Evolutionary conservation across 2,329 filamentous ascomycete species (phyloP), one percentile per base, ranked within the genome.

Genomic region (Claviceps citrina): DNA sequence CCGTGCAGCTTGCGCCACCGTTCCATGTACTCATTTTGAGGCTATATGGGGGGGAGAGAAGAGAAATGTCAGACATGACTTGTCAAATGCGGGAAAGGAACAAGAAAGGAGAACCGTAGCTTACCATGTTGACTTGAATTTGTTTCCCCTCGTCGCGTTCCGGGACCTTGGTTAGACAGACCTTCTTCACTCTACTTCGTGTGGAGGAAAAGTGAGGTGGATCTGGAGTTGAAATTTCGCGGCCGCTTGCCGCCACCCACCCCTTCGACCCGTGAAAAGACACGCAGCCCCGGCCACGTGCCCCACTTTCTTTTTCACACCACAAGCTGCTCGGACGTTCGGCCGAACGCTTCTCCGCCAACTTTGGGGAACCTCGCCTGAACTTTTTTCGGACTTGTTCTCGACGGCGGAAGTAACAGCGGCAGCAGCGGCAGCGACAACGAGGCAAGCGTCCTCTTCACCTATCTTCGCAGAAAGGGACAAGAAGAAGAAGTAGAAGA

Each of bases 1-100:
- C 77, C 69, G 48, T 65, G 61, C 43, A 62, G 56, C 51, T 63
- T 61, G 52, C 72, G 68, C 69, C 77, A 86, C 63, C 82, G 73
- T 63, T 91, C 84, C 65, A 83, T 83, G 59, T 82, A 63, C 57
- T 63, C 81, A 63, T 86, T 86, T 69, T 89, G 81, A 71, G 81
- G 81, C 80, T 81, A 65, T 53, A 43, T 7, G 10, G 26, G 10
- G 10, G 26, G 26, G 10, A 9, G 26, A 9, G 5, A 6, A 38
- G 5, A 16, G 26, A 39, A 27, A 4, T 5, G 30, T 43, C 20
- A 42, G 31, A 27, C 2, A 30, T 30, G 4, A 3, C 9, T 10
- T 34, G n/a, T 10, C 6, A 7, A 15, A 15, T 15, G n/a, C 8
- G 12, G 13, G 31, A n/a, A 9, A 3, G 12, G 7, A 4, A 10